Evolutionary conservation across 2,329 filamentous ascomycete genomes (phyloP), one percentile per base, ranked within the genome.

Genomic region (Tympanopsis confertula): DNA sequence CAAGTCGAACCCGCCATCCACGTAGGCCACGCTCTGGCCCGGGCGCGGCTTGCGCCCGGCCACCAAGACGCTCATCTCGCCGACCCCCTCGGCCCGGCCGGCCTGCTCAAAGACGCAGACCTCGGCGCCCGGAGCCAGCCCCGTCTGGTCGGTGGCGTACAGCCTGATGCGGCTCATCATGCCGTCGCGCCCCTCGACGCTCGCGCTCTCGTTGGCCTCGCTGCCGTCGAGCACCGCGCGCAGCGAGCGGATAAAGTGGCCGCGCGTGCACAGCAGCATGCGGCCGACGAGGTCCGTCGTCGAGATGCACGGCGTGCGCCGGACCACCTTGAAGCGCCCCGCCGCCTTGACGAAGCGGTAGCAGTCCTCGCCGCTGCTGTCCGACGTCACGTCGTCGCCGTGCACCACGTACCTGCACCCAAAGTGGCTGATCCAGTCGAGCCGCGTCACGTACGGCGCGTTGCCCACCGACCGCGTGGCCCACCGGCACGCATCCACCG

Each of bases 301-400:
- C 7, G 86, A 94, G 53, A 98, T 98, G 42, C 86, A 88, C 0
- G 91, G 91, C 2, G 91, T 96, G 45, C 91, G 76, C 66, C 94
- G 94, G 35, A 98, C 91, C 14, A 98, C 86, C 62, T 93, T 88
- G 74, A 98, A 98, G 32, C 91, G 76, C 12, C 82, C 82, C 1
- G 89, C 91, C 29, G 84, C 81, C 63, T 98, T 98, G 52, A 98
- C 91, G 53, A 89, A 96, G 42, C 91, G 84, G 64, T 98, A 98
- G 65, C 89, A 96, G 64, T 98, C 91, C 57, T 94, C 82, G 30
- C 91, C 91, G 47, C 79, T 78, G 55, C 83, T 85, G 61, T 98
- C 91, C 0, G 87, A 94, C 3, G 91, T 96, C 54, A 96, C 94
- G 60, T 96, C 89, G 58, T 96, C 91, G 42, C 89, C 89, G 59